Base-by-base conservation (phyloP, 805 yeast species). In the Lipomyces orientalis region DNA sequence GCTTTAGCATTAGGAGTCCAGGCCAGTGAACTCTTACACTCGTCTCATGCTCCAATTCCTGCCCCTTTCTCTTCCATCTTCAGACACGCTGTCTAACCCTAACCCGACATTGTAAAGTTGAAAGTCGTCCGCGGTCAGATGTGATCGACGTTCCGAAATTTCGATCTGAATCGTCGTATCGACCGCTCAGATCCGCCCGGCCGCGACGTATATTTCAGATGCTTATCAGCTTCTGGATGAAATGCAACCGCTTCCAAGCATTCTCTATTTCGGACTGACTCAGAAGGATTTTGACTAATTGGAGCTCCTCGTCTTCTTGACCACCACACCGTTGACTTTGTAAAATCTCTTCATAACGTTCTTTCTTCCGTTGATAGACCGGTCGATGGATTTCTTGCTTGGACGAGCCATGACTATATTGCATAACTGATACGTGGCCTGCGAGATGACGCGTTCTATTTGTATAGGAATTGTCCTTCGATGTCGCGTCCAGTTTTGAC, bases 311-410 rank as follows among this genome's bases (percentile, higher is more conserved):
- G 10, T n/a, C 10, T 4, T n/a, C 0, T 9, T 12, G 5, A n/a
- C 29, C 54, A 14, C 10, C 54, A 49, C 54, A 22, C 54, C 29
- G 19, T 51, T 51, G 54, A 10, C 54, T n/a, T 4, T 51, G 54
- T 6, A 31, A 10, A 51, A 51, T 31, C 54, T 2, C 29, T 51
- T 51, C 54, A 51, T 51, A n/a, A 22, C 29, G 54, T 51, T 51
- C 31, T 51, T 16, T 51, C 54, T 51, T 51, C 54, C 54, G 33
- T n/a, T 51, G 31, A 51, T 51, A 51, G 54, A 51, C 46, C 54
- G 29, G 33, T 19, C 2, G 29, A 51, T 51, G 19, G 54, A 51
- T 29, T 51, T 51, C 31, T 51, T 51, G 19, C 31, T 51, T 51
- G 4, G 54, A 51, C 54, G 54, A 7, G 31, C 54, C 54, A 51